Evolutionary conservation across 2,329 filamentous ascomycete genomes (phyloP), one percentile per base, ranked within the genome.

Genomic region (Exserohilum turcica): DNA sequence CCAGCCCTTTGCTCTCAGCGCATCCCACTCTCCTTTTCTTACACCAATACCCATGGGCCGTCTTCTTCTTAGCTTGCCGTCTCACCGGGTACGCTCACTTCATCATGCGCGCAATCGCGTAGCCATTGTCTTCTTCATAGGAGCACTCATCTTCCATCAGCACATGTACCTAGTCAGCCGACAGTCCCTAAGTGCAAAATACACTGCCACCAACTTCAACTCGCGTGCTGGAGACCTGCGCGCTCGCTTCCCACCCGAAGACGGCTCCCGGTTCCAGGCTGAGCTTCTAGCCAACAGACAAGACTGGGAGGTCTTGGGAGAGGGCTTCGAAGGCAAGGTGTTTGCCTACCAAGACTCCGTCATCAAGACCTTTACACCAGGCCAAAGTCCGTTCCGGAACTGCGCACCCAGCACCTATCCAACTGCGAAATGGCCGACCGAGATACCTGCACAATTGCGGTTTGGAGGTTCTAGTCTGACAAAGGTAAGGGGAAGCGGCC

Each of bases 281-380:
- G 57, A 54, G 15, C 43, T 70, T 8, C 31, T 68, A 32, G 60
- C 59, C 6, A 63, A 63, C 15, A 59, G 63, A 24, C 43, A 47
- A 8, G 38, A 37, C 1, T 70, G 67, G 64, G 54, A 45, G 18
- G 45, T 54, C 6, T 45, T 70, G 27, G 64, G 66, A 4, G n/a
- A 56, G 6, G 67, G 66, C 8, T 64, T 57, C 53, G 66, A 70
- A 46, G 67, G 67, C 15, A 63, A 57, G 12, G 65, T 63, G 7
- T 68, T 55, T 38, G 46, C 42, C 12, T 67, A 61, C 6, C 52
- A 61, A 28, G 50, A 59, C 32, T 61, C 51, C 2, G 66, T 67
- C 1, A 70, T 70, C 52, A 68, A 68, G 39, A 70, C 64, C 2
- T 68, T 66, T 27, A 60, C 54, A 9, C 56, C 65, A 24, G 64